Percentiles rank a stretch among this genome's conserved stretches.
Evolutionary conservation across 305 asterid genomes (phyloP).

Genomic region (Caryopteris hybrid): DNA sequence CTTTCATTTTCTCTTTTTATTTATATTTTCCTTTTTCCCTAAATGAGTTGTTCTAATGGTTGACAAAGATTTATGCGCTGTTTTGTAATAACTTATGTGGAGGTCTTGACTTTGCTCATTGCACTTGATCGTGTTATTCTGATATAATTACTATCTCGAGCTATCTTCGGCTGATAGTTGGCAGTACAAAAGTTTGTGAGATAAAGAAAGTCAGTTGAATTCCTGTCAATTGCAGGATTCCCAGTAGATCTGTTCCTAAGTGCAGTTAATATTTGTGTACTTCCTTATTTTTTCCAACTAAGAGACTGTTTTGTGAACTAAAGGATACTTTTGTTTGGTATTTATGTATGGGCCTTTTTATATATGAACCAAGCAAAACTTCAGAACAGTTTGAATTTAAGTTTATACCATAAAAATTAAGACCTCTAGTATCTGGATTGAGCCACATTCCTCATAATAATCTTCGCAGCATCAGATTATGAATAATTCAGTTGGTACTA

Average conservation of each 20-base stretch:
- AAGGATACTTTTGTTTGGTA: too few species aligned
- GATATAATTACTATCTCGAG: background rate
- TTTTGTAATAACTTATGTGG: background rate
- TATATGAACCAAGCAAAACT: background rate
- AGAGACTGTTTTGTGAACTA: too few species aligned
- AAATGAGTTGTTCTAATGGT: constrained; percentile 15
- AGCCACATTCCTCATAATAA: background rate
- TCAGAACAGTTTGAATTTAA: background rate
- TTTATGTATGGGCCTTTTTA: background rate
- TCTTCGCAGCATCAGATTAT: background rate
- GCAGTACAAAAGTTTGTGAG: background rate
- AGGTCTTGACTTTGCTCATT: background rate
- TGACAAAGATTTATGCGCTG: constrained; percentile 5
- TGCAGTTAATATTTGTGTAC: background rate
- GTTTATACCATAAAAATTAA: background rate
- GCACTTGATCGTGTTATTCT: constrained; percentile 1
- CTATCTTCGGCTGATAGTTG: constrained; percentile 5
- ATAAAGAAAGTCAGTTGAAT: background rate
- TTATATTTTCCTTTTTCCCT: too few species aligned
- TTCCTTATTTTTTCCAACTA: too few species aligned
- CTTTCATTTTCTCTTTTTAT: too few species aligned
- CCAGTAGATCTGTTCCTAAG: constrained; percentile 18
- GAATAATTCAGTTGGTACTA: background rate
- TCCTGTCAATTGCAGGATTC: constrained; percentile 16
- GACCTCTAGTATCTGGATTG: background rate